A percentile compares a stretch with the other conserved stretches of the same genome.
Evolutionary conservation across 148 eudicot species (phyloP).

Genomic region (Camellia granthamiana): DNA sequence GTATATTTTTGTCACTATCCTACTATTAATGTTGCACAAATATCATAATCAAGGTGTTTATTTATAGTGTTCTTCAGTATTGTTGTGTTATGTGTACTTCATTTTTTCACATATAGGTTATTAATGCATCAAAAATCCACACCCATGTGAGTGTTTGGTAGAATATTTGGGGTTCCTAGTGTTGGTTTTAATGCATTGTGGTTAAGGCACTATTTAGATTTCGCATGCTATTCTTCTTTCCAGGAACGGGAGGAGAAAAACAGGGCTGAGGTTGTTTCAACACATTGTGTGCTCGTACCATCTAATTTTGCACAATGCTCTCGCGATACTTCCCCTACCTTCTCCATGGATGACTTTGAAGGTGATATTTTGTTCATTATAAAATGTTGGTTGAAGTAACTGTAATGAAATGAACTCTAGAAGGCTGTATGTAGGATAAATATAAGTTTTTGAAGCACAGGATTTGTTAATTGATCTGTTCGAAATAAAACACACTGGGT

Average conservation of each 20-base stretch:
- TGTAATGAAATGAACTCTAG: not conserved
- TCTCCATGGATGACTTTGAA: conserved; percentile 94
- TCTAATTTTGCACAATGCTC: conserved; percentile 37
- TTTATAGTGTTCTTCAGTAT: not conserved
- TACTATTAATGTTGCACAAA: not conserved
- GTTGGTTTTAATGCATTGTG: no score
- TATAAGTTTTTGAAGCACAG: not conserved
- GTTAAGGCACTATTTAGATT: conserved; percentile 3
- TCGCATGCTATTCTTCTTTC: conserved; percentile 1
- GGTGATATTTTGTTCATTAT: conserved; percentile 35
- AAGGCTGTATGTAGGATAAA: not conserved
- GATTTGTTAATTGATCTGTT: not conserved
- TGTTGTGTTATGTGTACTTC: not conserved
- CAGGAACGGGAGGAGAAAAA: conserved; percentile 78
- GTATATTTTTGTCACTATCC: not conserved
- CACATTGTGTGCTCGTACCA: conserved; percentile 38
- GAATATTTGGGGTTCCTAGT: no score
- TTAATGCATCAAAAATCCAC: not conserved
- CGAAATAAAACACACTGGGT: not conserved
- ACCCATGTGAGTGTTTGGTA: no score
- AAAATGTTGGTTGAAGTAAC: not conserved
- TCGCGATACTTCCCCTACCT: conserved; percentile 43
- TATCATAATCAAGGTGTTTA: conserved; percentile 4
- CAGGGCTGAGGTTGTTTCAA: conserved; percentile 72
- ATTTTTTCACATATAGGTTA: not conserved